Evolutionary conservation across 345 rosid genomes (phyloP).

Genomic region (Dovyalis caffra): DNA sequence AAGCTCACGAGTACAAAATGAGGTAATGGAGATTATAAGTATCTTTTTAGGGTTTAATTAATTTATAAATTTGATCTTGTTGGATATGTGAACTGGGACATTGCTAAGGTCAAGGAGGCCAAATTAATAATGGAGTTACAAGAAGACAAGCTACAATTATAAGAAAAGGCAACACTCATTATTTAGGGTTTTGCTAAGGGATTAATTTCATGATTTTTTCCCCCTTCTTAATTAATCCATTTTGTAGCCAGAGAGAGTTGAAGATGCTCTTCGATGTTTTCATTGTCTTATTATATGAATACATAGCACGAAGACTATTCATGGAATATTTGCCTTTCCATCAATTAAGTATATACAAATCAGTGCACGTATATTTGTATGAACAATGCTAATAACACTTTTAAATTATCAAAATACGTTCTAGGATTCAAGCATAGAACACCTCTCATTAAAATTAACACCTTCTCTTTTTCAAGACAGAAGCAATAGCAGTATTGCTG

Average conservation of each 20-base stretch:
- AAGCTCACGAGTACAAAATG: constrained; percentile 46
- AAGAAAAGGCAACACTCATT: not conserved
- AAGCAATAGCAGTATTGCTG: no score
- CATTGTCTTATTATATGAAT: constrained; percentile 24
- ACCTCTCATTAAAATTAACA: no score
- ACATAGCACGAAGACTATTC: constrained; percentile 5
- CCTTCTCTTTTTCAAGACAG: no score
- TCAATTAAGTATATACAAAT: constrained; percentile 4
- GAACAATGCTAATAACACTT: no score
- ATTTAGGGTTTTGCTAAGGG: not conserved
- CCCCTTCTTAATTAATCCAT: not conserved
- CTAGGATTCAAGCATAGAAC: no score
- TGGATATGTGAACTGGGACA: constrained; percentile 42
- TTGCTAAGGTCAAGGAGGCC: constrained; percentile 42
- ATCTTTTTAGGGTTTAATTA: constrained; percentile 22
- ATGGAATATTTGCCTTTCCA: constrained; percentile 33
- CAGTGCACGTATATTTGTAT: no score
- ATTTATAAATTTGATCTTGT: constrained; percentile 26
- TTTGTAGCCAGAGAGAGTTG: constrained; percentile 12
- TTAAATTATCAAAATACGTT: no score
- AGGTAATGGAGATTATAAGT: constrained; percentile 22
- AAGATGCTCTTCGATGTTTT: constrained; percentile 31
- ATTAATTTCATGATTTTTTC: not conserved
- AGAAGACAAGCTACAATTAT: constrained; percentile 32
- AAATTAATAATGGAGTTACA: constrained; percentile 33